phyloP scores from a whole-genome alignment of 768 basidiomycete genomes.

The Kwoniella dendrophila region DNA sequence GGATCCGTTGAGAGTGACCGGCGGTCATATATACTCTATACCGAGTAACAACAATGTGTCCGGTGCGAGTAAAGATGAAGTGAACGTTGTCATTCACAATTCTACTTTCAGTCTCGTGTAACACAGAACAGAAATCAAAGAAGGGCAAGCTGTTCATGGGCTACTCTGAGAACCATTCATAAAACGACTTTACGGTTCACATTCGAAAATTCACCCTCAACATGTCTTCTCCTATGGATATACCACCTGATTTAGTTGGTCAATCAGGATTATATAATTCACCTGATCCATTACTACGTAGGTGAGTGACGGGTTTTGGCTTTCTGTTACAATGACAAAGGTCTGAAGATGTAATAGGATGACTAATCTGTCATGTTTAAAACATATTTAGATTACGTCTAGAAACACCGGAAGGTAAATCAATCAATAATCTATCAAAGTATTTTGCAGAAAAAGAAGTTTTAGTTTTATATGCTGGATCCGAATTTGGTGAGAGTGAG shows the following conservation, averaged over 20 bases:
- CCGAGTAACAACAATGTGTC: too few species aligned
- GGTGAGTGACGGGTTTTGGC: conserved; percentile 28
- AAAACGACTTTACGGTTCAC: too few species aligned
- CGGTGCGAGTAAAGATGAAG: too few species aligned
- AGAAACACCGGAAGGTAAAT: conserved; percentile 44
- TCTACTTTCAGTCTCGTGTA: too few species aligned
- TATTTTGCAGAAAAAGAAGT: conserved; percentile 49
- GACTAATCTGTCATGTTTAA: not conserved
- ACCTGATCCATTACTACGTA: conserved; percentile 42
- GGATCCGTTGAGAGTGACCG: not conserved
- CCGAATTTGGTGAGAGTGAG: conserved; percentile 44
- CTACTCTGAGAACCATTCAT: too few species aligned
- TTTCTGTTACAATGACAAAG: too few species aligned
- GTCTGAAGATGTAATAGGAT: not conserved
- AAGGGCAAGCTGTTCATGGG: too few species aligned
- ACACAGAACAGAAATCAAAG: too few species aligned
- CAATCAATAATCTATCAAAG: conserved; percentile 41
- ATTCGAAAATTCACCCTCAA: too few species aligned
- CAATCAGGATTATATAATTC: conserved; percentile 45
- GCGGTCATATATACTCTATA: not conserved
- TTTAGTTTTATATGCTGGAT: conserved; percentile 51
- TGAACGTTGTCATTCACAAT: too few species aligned
- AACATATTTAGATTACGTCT: conserved; percentile 48
- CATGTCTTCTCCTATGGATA: conserved; percentile 22
- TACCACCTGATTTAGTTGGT: conserved; percentile 45